Evolutionary conservation across 108 stramenopile genomes (phyloP).

Genomic region (Cyclotella sp.): DNA sequence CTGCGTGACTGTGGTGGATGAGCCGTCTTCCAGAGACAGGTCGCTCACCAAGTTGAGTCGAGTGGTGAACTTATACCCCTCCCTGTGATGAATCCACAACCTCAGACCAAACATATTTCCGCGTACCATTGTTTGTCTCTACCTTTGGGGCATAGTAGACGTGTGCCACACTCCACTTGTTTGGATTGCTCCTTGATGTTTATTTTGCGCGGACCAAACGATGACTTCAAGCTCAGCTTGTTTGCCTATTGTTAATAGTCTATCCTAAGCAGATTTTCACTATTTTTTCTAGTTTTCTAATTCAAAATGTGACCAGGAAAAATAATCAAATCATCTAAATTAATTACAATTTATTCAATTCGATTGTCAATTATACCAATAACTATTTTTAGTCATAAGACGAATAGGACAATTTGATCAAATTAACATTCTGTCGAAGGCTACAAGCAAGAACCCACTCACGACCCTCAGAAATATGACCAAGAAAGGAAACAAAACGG

Average conservation of each 20-base stretch:
- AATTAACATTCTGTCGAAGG: too few relatives aligned
- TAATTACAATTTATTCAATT: too few relatives aligned
- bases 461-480: too few relatives aligned
- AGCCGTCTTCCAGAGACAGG: not conserved
- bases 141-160: slow-evolving; percentile 17
- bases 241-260: not conserved
- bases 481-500: too few relatives aligned
- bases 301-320: too few relatives aligned
- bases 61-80: not conserved
- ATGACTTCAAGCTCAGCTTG: slow-evolving; percentile 11
- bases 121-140: not conserved
- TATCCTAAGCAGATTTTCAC: too few relatives aligned
- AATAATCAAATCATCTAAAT: too few relatives aligned
- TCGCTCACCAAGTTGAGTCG: not conserved
- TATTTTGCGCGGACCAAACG: slow-evolving; percentile 13
- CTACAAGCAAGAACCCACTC: too few relatives aligned
- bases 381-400: too few relatives aligned
- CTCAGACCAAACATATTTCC: slow-evolving; percentile 11
- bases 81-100: not conserved
- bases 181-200: not conserved
- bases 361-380: too few relatives aligned
- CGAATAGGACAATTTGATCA: too few relatives aligned
- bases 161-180: slow-evolving; percentile 26
- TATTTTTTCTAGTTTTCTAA: too few relatives aligned
- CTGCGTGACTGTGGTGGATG: not conserved